These are phyloP conservation scores for Harrya chromipes DNA, from an alignment of 768 basidiomycete species.

Conservation along the genomic window DNA sequence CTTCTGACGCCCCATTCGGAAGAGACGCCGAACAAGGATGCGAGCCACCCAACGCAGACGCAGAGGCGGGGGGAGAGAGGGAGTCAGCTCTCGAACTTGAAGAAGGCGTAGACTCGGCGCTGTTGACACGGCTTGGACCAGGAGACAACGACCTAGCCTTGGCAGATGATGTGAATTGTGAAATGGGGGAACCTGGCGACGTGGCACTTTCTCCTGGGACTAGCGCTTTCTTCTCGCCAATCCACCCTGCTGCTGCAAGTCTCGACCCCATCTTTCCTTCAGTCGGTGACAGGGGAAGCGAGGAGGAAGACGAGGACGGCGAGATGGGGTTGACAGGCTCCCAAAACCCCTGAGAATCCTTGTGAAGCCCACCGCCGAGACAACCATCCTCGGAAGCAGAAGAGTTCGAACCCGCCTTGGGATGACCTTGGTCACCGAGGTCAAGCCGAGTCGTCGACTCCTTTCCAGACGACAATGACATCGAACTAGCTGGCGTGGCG, in stretches of 20 bases:
- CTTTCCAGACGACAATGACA: neutral
- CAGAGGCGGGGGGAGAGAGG: conserved; percentile 8
- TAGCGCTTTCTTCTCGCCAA: neutral
- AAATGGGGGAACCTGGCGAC: neutral
- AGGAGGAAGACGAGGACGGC: conserved; percentile 19
- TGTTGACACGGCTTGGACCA: neutral
- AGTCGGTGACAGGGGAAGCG: conserved; percentile 13
- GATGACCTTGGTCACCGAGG: neutral
- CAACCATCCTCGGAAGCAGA: neutral
- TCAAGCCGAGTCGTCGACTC: neutral
- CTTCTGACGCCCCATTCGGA: neutral
- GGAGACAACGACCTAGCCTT: conserved; percentile 20
- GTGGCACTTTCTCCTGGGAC: neutral
- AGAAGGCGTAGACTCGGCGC: conserved; percentile 9
- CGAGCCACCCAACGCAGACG: conserved; percentile 7
- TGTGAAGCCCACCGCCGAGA: conserved; percentile 14
- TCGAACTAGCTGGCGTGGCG: conserved; percentile 5
- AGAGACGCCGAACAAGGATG: conserved; percentile 9
- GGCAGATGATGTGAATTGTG: neutral
- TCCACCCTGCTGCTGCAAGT: neutral
- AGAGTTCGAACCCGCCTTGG: neutral
- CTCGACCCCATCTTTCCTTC: conserved; percentile 1
- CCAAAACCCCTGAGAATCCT: conserved; percentile 29
- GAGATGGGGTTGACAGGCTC: conserved; percentile 15
- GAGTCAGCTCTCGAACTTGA: conserved; percentile 6